Percentiles rank a stretch among this genome's conserved stretches.
Conservation (phyloP, 2,329 filamentous ascomycete genomes). For the Colletotrichum shisoi region DNA sequence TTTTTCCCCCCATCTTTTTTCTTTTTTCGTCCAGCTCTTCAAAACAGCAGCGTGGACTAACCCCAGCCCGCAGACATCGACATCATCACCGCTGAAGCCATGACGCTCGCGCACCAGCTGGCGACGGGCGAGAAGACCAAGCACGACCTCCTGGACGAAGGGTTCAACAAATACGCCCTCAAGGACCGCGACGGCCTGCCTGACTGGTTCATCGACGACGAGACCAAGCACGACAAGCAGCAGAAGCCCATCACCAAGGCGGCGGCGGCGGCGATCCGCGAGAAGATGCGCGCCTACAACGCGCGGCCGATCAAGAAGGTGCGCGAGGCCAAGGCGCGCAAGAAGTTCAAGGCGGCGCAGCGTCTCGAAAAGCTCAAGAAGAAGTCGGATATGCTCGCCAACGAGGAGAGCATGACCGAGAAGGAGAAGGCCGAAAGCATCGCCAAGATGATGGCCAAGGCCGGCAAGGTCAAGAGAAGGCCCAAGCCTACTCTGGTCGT, state of each 20-base stretch:
- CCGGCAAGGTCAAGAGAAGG: constrained; percentile 85
- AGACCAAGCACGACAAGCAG: constrained; percentile 79
- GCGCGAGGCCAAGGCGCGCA: constrained; percentile 91
- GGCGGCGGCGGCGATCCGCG: constrained; percentile 89
- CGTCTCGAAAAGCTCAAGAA: constrained; percentile 93
- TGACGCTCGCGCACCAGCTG: constrained; percentile 93
- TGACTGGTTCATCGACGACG: constrained; percentile 98
- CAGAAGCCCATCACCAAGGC: constrained; percentile 92
- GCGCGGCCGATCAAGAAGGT: constrained; percentile 99
- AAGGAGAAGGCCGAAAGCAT: constrained; percentile 94
- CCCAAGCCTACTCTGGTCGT: constrained; percentile 87
- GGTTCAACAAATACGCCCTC: constrained; percentile 91
- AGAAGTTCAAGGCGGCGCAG: constrained; percentile 95
- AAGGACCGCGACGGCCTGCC: constrained; percentile 90
- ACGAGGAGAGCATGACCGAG: constrained; percentile 92
- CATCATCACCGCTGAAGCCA: constrained; percentile 98
- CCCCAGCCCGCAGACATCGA: constrained; percentile 75
- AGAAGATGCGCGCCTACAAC: constrained; percentile 91
- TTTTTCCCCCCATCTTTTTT: too few relatives aligned
- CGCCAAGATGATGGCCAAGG: constrained; percentile 79
- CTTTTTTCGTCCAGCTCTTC: too few relatives aligned
- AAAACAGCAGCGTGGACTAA: constrained; percentile 38
- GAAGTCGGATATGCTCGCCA: constrained; percentile 89
- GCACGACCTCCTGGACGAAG: constrained; percentile 84
- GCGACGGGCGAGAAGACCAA: constrained; percentile 84